A percentile compares a stretch with the other conserved stretches of the same genome.
Conservation (phyloP, 1,139 yeast genomes). For the Candida sanyaensis region DNA sequence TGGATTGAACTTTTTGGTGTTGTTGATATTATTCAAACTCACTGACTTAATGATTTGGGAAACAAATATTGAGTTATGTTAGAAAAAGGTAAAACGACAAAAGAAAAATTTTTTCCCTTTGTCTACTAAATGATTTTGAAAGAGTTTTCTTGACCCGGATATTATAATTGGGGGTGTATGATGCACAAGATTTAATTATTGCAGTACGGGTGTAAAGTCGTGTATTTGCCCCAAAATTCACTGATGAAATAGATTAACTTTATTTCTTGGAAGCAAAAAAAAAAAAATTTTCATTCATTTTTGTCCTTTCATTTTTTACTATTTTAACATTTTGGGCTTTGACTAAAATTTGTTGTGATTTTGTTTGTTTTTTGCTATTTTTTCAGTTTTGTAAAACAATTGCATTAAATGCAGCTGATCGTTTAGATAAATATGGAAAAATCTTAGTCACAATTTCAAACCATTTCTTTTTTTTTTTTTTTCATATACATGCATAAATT, state of each 20-base stretch:
- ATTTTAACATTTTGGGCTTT: background rate
- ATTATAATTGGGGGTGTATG: constrained; percentile 2
- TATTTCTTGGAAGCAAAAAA: constrained; percentile 8
- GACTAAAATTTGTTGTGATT: background rate
- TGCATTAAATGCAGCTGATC: constrained; percentile 9
- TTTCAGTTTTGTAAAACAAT: background rate
- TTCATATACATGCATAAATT: background rate
- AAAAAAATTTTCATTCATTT: background rate
- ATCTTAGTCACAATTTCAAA: background rate
- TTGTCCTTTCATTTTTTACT: background rate
- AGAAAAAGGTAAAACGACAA: background rate
- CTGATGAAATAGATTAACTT: constrained; percentile 31
- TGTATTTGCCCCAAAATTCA: constrained; percentile 5
- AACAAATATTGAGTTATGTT: background rate
- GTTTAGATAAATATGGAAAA: constrained; percentile 12
- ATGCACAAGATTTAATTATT: constrained; percentile 1
- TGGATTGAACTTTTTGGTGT: background rate
- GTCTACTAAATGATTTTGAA: background rate
- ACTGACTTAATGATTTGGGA: background rate
- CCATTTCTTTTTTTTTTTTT: background rate
- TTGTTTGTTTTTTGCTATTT: background rate
- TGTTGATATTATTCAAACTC: background rate
- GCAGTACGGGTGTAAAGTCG: constrained; percentile 10
- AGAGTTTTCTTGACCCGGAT: background rate
- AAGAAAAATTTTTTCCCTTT: background rate